phyloP scores from a whole-genome alignment of 2,329 filamentous ascomycete species.

The Dactylellina parvicollis region DNA sequence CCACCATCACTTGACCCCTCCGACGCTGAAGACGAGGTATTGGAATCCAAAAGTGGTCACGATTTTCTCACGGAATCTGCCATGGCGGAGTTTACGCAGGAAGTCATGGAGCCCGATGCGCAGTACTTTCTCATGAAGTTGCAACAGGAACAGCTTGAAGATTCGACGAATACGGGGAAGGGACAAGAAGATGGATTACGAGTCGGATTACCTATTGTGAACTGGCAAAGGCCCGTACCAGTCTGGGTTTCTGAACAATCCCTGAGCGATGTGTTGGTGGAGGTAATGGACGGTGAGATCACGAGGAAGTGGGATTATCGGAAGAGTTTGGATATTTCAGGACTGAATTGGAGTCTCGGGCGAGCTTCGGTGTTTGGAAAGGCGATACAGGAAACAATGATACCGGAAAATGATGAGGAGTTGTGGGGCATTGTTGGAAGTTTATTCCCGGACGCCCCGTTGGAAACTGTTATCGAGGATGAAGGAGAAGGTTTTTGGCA shows the following conservation, averaged over 20 bases:
- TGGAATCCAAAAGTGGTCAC: neutral
- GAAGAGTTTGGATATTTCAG: constrained; percentile 50
- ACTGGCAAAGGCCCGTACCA: constrained; percentile 30
- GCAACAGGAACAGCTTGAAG: constrained; percentile 48
- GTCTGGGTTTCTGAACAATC: neutral
- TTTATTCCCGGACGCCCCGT: neutral
- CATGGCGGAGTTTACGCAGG: constrained; percentile 23
- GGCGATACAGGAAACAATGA: neutral
- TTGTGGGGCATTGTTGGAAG: neutral
- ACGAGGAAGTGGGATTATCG: constrained; percentile 41
- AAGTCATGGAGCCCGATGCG: constrained; percentile 44
- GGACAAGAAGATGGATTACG: constrained; percentile 11
- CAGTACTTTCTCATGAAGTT: constrained; percentile 39
- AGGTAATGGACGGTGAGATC: constrained; percentile 12
- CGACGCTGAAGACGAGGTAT: constrained; percentile 8
- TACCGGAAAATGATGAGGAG: constrained; percentile 12
- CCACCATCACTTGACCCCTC: constrained; percentile 42
- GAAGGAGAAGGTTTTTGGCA: constrained; percentile 20
- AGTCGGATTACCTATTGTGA: constrained; percentile 25
- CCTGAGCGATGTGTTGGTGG: neutral
- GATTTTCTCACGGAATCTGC: constrained; percentile 24
- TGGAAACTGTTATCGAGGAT: constrained; percentile 35
- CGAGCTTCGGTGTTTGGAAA: neutral
- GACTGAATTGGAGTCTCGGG: constrained; percentile 39
- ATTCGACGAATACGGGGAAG: constrained; percentile 10